Evolutionary conservation across 1,139 yeast genomes (phyloP), one percentile per base, ranked within the genome.

Genomic region (Hansenula lynferdii): DNA sequence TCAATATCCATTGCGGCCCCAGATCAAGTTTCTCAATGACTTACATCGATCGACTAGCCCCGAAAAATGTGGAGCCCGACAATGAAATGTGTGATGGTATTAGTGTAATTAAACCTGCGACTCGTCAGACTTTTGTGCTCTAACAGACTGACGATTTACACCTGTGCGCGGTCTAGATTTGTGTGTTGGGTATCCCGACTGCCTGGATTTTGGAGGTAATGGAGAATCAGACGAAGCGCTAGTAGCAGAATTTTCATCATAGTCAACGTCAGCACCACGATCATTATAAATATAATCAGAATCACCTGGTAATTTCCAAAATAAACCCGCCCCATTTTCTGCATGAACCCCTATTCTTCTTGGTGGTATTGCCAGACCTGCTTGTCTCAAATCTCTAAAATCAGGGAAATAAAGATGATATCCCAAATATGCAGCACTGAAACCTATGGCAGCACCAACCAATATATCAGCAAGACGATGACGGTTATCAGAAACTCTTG

Each of bases 401-500:
- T 65, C 53, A 2, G 76, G 73, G 48, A 72, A 72, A 45, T 70
- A 71, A 24, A 67, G 61, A 11, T 56, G 50, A 41, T 70, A 72
- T 33, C 66, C 63, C 44, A 65, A 47, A 8, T 55, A 38, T 0
- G 69, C 72, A 19, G 60, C 50, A 6, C 40, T 26, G 0, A 60
- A 38, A 0, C 79, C 80, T 33, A 73, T 61, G 0, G 61, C 6
- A 1, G 64, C 56, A 0, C 79, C 80, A 3, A 55, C 60, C 6
- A 69, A 41, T 6, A 72, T 65, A 47, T 74, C 80, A 21, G 60
- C 29, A 8, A 70, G 39, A 41, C 64, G 69, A 51, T 73, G 78
- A 24, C 78, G 56, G 46, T 72, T 70, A 45, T 73, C 79, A 26
- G 77, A 69, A 9, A 69, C 58, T 40, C 78, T 54, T 3, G 77